phyloP scores from a whole-genome alignment of 805 yeast genomes.

The Zygotorulaspora florentina region DNA sequence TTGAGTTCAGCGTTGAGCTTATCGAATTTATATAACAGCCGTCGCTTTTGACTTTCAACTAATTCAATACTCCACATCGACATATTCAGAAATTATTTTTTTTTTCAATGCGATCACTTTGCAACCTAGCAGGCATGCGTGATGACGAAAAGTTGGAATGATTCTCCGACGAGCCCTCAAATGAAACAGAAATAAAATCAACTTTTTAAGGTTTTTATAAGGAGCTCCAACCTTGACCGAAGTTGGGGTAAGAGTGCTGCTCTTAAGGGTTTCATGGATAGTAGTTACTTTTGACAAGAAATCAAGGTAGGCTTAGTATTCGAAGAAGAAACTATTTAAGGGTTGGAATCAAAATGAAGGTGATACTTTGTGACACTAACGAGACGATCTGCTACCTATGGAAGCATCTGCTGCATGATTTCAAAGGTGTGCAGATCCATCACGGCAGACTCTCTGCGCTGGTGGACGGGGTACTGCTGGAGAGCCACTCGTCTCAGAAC shows the following conservation, averaged over 20 bases:
- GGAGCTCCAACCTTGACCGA: too few species aligned
- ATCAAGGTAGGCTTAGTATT: neutral
- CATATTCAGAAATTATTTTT: neutral
- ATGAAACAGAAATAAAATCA: too few species aligned
- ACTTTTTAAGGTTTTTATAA: too few species aligned
- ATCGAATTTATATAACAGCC: constrained; percentile 3
- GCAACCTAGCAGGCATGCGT: neutral
- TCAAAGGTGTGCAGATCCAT: constrained; percentile 11
- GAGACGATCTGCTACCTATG: constrained; percentile 17
- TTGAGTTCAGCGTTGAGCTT: constrained; percentile 2
- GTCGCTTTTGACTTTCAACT: neutral
- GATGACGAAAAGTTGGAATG: neutral
- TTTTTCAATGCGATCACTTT: constrained; percentile 5
- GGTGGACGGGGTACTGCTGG: constrained; percentile 1
- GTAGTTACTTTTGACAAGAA: neutral
- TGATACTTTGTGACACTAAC: constrained; percentile 24
- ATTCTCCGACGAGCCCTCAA: neutral
- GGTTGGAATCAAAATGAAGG: constrained; percentile 5
- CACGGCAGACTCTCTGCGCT: constrained; percentile 15
- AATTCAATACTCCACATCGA: constrained; percentile 8
- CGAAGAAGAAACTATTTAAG: neutral
- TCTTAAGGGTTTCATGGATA: too few species aligned
- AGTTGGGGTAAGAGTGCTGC: too few species aligned
- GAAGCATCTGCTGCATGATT: constrained; percentile 13
- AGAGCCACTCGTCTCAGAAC: constrained; percentile 1